Conservation (phyloP, 805 yeast species). For the Monosporozyma solicola region DNA sequence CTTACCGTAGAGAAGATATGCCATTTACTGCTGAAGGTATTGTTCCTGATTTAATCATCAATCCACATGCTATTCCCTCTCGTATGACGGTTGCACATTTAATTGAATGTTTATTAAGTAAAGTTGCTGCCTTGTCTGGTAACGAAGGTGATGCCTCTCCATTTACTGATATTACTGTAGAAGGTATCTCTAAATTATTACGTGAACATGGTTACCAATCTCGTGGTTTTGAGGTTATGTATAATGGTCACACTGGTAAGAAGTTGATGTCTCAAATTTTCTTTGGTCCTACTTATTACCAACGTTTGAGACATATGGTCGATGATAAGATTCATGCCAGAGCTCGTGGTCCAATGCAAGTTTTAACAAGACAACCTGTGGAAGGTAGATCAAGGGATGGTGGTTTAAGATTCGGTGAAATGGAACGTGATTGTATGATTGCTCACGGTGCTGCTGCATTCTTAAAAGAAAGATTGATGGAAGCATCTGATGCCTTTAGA, state of each 20-base stretch:
- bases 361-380: slow-evolving; percentile 94
- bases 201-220: slow-evolving; percentile 96
- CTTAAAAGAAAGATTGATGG: slow-evolving; percentile 96
- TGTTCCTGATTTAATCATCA: slow-evolving; percentile 94
- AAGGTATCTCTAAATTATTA: slow-evolving; percentile 83
- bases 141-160: slow-evolving; percentile 99
- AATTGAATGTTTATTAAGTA: slow-evolving; percentile 93
- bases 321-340: slow-evolving; percentile 98
- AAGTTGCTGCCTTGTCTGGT: slow-evolving; percentile 91
- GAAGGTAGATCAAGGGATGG: slow-evolving; percentile 99
- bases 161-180: slow-evolving; percentile 96
- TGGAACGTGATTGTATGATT: slow-evolving; percentile 99
- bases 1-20: slow-evolving; percentile 98
- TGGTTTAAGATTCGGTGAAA: slow-evolving; percentile 98
- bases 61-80: slow-evolving; percentile 99
- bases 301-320: slow-evolving; percentile 97
- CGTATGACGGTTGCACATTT: slow-evolving; percentile 99
- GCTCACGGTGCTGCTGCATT: slow-evolving; percentile 99
- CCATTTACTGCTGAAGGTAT: slow-evolving; percentile 93
- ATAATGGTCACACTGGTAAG: slow-evolving; percentile 97
- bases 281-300: slow-evolving; percentile 99
- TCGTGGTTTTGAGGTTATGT: slow-evolving; percentile 97
- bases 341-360: slow-evolving; percentile 98
- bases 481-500: slow-evolving; percentile 97
- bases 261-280: slow-evolving; percentile 96